Evolutionary conservation across 2,329 filamentous ascomycete genomes (phyloP).

Genomic region (Botrytis tulipae): DNA sequence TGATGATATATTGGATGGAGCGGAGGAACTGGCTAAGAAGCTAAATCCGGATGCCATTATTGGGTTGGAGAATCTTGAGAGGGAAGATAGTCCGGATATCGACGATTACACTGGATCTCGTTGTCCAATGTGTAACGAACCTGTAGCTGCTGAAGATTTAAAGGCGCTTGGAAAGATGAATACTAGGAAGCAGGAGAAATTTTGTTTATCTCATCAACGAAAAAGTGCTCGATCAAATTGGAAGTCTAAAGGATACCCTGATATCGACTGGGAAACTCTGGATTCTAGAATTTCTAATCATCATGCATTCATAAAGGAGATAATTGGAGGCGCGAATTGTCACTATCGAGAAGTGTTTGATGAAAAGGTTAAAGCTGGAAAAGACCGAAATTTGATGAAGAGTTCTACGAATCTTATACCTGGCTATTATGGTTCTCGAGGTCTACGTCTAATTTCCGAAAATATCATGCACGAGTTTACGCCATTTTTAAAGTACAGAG

Average conservation of each 20-base stretch:
- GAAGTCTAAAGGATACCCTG: slow-evolving; percentile 58
- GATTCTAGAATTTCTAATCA: slow-evolving; percentile 57
- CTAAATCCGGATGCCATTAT: neutral
- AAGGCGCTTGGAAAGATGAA: slow-evolving; percentile 53
- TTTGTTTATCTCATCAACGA: slow-evolving; percentile 63
- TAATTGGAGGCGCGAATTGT: slow-evolving; percentile 57
- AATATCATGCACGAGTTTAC: slow-evolving; percentile 62
- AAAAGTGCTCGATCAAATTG: slow-evolving; percentile 48
- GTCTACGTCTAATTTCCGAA: slow-evolving; percentile 69
- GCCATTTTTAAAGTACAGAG: slow-evolving; percentile 57
- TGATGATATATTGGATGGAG: slow-evolving; percentile 13
- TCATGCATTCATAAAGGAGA: slow-evolving; percentile 51
- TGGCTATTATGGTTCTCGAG: slow-evolving; percentile 81
- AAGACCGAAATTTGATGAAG: slow-evolving; percentile 58
- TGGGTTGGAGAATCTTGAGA: neutral
- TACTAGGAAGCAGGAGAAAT: slow-evolving; percentile 57
- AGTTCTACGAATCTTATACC: slow-evolving; percentile 56
- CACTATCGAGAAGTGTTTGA: slow-evolving; percentile 60
- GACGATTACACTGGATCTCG: slow-evolving; percentile 26
- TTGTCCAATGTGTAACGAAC: slow-evolving; percentile 67
- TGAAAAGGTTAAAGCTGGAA: slow-evolving; percentile 54
- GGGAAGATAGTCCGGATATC: slow-evolving; percentile 1
- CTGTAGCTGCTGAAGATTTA: slow-evolving; percentile 56
- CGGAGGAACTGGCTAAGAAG: slow-evolving; percentile 7
- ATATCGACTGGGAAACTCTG: slow-evolving; percentile 66